A percentile compares a stretch with the other conserved stretches of the same genome.
phyloP scores from a whole-genome alignment of 2,329 filamentous ascomycete genomes.

The Verticillium dahliae region DNA sequence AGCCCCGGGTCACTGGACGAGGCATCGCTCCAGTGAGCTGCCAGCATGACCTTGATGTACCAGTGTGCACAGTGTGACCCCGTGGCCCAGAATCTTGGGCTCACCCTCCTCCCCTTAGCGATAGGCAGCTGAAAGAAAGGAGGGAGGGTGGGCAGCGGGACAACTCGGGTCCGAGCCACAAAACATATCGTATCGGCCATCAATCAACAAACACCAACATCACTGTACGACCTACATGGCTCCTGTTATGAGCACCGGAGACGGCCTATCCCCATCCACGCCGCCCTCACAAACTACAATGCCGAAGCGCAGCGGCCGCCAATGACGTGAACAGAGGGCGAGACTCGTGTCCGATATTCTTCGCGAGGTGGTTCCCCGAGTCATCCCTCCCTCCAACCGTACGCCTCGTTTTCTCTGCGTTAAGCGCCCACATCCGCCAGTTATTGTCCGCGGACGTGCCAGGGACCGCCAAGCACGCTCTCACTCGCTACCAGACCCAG shows the following conservation, averaged over 20 bases:
- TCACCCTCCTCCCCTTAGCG: not conserved
- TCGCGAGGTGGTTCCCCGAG: constrained; percentile 28
- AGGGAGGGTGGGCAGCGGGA: not conserved
- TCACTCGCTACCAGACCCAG: not conserved
- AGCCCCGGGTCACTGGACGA: constrained; percentile 37
- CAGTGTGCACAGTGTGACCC: constrained; percentile 23
- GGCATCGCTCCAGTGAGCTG: constrained; percentile 28
- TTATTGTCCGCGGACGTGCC: not conserved
- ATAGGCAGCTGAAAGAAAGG: not conserved
- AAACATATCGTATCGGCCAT: not conserved
- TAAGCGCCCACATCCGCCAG: constrained; percentile 38
- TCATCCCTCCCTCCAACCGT: constrained; percentile 32
- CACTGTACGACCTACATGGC: constrained; percentile 5
- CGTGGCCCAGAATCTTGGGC: not conserved
- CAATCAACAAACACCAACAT: not conserved
- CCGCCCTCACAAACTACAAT: not conserved
- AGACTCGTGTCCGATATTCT: constrained; percentile 40
- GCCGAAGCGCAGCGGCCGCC: constrained; percentile 16
- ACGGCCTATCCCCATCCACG: not conserved
- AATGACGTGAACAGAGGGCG: constrained; percentile 30
- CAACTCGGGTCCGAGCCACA: not conserved
- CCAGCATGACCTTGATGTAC: constrained; percentile 17
- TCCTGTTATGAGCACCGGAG: not conserved
- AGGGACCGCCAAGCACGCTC: not conserved
- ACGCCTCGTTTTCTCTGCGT: constrained; percentile 27